Evolutionary conservation across 2,329 filamentous ascomycete species (phyloP), one percentile per base, ranked within the genome.

Genomic region (Fonsecaea erecta): DNA sequence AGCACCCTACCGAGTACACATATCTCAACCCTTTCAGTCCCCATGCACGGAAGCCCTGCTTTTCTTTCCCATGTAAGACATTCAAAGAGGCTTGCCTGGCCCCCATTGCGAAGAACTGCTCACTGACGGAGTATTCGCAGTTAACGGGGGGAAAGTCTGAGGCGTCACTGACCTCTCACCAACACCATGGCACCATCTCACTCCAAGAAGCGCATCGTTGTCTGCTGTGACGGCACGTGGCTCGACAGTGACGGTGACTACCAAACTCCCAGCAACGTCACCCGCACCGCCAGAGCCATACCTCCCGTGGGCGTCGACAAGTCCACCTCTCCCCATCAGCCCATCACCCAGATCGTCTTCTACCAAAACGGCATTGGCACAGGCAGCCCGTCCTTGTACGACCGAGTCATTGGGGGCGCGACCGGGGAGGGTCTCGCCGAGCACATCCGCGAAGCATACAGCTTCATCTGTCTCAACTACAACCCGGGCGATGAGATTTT

Each of bases 151-250:
- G 43, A 48, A 48, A 24, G 43, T 48, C 26, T 52, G 26, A 52
- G 51, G 6, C 24, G 3, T 16, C 12, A 26, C 24, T 30, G 51
- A 52, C 51, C 26, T 16, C n/a, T n/a, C n/a, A n/a, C n/a, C 14
- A 32, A 60, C 59, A 46, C 7, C n/a, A 53, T 64, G 65, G 57
- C 65, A 34, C 51, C 58, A 26, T 28, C 30, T 53, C 58, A 37
- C 2, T 55, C 58, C 2, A 65, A 35, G 55, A 76, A 76, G 43
- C 73, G 75, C 32, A 74, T 76, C 35, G 70, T 76, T 35, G 70
- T 76, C 40, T 75, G 72, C 65, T 76, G 74, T 52, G 75, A 76
- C 60, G 75, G 75, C 32, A 76, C 74, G 18, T 76, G 75, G 74
- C 71, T 75, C 60, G 60, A 70, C 64, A 68, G 72, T n/a, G 74